Evolutionary conservation across 306 rosid genomes (phyloP).

Genomic region (Lablab purpureus): DNA sequence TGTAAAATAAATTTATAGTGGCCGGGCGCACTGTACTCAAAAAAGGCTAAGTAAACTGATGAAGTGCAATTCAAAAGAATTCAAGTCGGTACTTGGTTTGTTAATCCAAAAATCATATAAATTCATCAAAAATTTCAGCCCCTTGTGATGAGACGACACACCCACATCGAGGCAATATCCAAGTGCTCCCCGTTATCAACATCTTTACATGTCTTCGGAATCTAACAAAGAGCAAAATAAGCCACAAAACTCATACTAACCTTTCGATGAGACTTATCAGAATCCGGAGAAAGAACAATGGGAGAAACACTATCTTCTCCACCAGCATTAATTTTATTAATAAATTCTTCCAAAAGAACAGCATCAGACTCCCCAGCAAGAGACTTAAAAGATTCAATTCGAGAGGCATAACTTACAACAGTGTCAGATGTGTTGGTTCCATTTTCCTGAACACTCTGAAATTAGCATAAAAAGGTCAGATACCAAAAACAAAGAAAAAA

Average conservation of each 20-base stretch:
- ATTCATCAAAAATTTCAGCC: slow-evolving; percentile 2
- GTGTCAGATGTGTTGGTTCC: slow-evolving; percentile 45
- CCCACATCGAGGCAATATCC: slow-evolving; percentile 15
- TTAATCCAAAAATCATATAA: slow-evolving; percentile 18
- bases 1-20: slow-evolving; percentile 15
- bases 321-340: slow-evolving; percentile 66
- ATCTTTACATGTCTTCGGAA: not conserved
- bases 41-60: not conserved
- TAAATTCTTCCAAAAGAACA: slow-evolving; percentile 61
- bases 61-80: slow-evolving; percentile 30
- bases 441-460: slow-evolving; percentile 62
- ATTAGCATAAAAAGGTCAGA: slow-evolving; percentile 1
- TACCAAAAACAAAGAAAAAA: not conserved
- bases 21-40: not conserved
- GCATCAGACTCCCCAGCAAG: slow-evolving; percentile 77
- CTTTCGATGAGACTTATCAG: slow-evolving; percentile 84
- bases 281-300: slow-evolving; percentile 75
- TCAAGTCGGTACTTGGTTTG: slow-evolving; percentile 22
- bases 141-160: not conserved
- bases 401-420: slow-evolving; percentile 64
- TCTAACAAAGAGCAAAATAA: slow-evolving; percentile 16
- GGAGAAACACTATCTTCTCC: slow-evolving; percentile 62
- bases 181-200: not conserved
- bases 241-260: slow-evolving; percentile 57
- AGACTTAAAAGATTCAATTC: slow-evolving; percentile 73